phyloP scores from a whole-genome alignment of 2,329 filamentous ascomycete genomes.

The Aspergillus tubingensis region DNA sequence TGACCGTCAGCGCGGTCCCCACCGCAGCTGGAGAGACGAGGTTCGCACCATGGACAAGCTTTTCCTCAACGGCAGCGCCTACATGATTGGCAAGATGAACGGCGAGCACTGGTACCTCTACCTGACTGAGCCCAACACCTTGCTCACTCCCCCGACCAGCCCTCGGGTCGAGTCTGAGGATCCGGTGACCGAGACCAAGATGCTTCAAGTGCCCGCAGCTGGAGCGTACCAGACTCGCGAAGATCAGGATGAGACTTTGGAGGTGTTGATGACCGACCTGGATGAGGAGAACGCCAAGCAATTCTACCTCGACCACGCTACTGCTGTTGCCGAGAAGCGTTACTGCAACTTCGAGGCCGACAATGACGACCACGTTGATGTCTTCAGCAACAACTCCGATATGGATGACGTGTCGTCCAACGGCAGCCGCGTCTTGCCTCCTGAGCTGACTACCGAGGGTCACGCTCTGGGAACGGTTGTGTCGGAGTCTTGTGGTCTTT shows the following conservation, averaged over 20 bases:
- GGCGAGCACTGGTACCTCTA: conserved; percentile 99
- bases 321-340: conserved; percentile 82
- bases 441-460: conserved; percentile 85
- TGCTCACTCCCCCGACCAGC: conserved; percentile 79
- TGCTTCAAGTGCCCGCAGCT: conserved; percentile 55
- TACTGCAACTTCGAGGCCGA: conserved; percentile 72
- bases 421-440: conserved; percentile 55
- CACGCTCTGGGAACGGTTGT: conserved; percentile 92
- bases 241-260: conserved; percentile 55
- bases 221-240: conserved; percentile 25
- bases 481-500: conserved; percentile 83
- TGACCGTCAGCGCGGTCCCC: conserved; percentile 88
- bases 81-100: conserved; percentile 99
- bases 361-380: conserved; percentile 61
- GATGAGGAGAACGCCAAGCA: conserved; percentile 67
- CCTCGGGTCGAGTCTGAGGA: conserved; percentile 57
- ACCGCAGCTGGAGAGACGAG: conserved; percentile 97
- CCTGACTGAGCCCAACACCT: conserved; percentile 80
- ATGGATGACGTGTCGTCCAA: conserved; percentile 60
- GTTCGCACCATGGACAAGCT: conserved; percentile 89
- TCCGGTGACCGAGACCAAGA: conserved; percentile 60
- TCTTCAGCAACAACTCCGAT: conserved; percentile 75
- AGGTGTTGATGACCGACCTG: conserved; percentile 69
- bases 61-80: conserved; percentile 90
- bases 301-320: conserved; percentile 77